Evolutionary conservation across 805 yeast species (phyloP).

Genomic region (Wickerhamiella slavikovae): DNA sequence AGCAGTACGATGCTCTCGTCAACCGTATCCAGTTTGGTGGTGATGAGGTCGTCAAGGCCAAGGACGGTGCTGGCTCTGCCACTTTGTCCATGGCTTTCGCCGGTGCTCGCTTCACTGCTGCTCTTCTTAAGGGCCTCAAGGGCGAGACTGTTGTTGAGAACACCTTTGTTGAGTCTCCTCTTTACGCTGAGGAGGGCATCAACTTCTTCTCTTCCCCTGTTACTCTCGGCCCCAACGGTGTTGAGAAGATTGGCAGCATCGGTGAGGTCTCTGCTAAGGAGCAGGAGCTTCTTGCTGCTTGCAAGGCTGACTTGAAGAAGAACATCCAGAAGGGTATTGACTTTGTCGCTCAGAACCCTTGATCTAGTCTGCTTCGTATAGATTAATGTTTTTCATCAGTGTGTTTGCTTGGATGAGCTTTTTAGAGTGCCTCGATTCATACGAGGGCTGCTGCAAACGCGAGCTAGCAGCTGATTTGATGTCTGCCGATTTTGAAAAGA

Average conservation of each 20-base stretch:
- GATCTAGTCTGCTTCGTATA: too few relatives aligned
- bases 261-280: constrained; percentile 62
- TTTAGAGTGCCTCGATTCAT: too few relatives aligned
- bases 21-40: constrained; percentile 92
- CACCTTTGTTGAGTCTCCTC: constrained; percentile 44
- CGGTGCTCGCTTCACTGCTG: constrained; percentile 58
- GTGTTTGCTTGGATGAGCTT: too few relatives aligned
- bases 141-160: constrained; percentile 29
- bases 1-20: constrained; percentile 43
- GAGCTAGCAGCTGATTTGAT: too few relatives aligned
- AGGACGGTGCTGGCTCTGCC: constrained; percentile 87
- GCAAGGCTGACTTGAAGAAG: constrained; percentile 70
- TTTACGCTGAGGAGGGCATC: constrained; percentile 74
- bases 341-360: constrained; percentile 34
- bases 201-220: constrained; percentile 93
- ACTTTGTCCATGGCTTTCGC: constrained; percentile 89
- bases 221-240: constrained; percentile 84
- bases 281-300: constrained; percentile 60
- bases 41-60: constrained; percentile 86
- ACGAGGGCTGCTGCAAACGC: too few relatives aligned
- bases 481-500: too few relatives aligned
- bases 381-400: too few relatives aligned
- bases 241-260: constrained; percentile 55
- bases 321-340: constrained; percentile 85
- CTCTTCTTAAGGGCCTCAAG: constrained; percentile 23